Evolutionary conservation across 2,329 filamentous ascomycete genomes (phyloP).

Genomic region (Stemphylium beticola): DNA sequence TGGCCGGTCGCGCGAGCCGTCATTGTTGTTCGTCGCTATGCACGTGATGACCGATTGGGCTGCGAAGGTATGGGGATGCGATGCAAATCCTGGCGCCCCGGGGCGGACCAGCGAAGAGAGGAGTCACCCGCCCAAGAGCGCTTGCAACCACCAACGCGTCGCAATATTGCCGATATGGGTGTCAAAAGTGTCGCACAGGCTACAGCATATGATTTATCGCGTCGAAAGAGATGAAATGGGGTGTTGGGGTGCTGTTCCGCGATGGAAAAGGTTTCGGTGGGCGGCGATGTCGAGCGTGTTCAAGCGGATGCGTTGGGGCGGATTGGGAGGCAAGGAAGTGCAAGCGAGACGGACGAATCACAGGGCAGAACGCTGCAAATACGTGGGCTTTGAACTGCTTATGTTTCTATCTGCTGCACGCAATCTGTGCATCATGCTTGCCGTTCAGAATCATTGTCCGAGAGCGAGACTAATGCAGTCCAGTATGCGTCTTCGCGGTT

Average conservation of each 20-base stretch:
- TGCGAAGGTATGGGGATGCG: conserved; percentile 8
- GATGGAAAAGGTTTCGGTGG: conserved; percentile 23
- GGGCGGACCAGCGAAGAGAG: conserved; percentile 17
- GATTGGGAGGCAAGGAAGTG: conserved; percentile 13
- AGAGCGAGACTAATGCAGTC: background rate
- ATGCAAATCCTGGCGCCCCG: conserved; percentile 31
- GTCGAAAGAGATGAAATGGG: conserved; percentile 27
- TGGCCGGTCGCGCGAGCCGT: conserved; percentile 50
- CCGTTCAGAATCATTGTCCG: background rate
- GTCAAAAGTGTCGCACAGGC: conserved; percentile 35
- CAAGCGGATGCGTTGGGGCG: conserved; percentile 16
- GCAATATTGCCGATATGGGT: conserved; percentile 40
- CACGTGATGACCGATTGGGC: conserved; percentile 35
- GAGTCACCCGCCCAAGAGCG: conserved; percentile 24
- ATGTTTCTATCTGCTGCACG: conserved; percentile 1
- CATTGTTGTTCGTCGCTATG: conserved; percentile 38
- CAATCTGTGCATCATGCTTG: background rate
- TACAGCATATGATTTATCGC: conserved; percentile 30
- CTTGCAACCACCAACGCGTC: conserved; percentile 35
- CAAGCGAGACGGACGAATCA: conserved; percentile 13
- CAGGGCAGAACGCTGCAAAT: conserved; percentile 1
- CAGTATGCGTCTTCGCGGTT: conserved; percentile 2
- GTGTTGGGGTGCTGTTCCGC: conserved; percentile 22
- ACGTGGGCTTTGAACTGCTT: conserved; percentile 5
- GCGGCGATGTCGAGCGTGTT: conserved; percentile 17